Percentiles rank a stretch among this genome's conserved stretches.
Evolutionary conservation across 1,284 basidiomycete species (phyloP).

Genomic region (Violaceomyces palustris): DNA sequence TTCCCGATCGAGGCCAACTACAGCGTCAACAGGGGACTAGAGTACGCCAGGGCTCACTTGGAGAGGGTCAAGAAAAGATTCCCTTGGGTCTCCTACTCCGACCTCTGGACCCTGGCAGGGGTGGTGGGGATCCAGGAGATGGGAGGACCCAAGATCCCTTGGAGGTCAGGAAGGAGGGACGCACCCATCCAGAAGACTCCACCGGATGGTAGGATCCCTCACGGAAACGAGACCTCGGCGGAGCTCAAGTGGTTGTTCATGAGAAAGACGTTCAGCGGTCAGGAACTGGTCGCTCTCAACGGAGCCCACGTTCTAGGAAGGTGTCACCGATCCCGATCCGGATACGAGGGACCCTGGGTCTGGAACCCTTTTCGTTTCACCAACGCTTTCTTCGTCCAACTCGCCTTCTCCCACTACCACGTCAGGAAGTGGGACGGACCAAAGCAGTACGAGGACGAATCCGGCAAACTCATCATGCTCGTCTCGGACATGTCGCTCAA

Average conservation of each 20-base stretch:
- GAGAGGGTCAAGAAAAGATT: slow-evolving; percentile 71
- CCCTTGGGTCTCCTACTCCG: slow-evolving; percentile 51
- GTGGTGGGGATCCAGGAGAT: slow-evolving; percentile 65
- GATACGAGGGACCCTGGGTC: slow-evolving; percentile 50
- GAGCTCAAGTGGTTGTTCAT: slow-evolving; percentile 69
- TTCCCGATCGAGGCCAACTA: slow-evolving; percentile 60
- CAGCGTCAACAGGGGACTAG: slow-evolving; percentile 79
- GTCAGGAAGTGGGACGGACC: slow-evolving; percentile 75
- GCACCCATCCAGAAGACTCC: slow-evolving; percentile 57
- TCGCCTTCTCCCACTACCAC: slow-evolving; percentile 75
- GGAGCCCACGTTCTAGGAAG: slow-evolving; percentile 93
- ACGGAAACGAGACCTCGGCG: slow-evolving; percentile 74
- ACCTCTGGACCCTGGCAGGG: slow-evolving; percentile 55
- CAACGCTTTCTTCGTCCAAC: slow-evolving; percentile 83
- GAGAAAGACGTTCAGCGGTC: slow-evolving; percentile 70
- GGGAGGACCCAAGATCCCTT: slow-evolving; percentile 52
- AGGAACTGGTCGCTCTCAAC: slow-evolving; percentile 72
- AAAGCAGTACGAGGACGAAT: slow-evolving; percentile 89
- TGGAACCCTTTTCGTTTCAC: slow-evolving; percentile 68
- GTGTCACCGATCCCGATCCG: slow-evolving; percentile 65
- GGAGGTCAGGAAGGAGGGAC: slow-evolving; percentile 54
- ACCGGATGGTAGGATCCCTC: slow-evolving; percentile 90
- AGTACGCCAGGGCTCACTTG: slow-evolving; percentile 75
- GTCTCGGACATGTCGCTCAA: slow-evolving; percentile 45
- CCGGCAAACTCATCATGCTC: slow-evolving; percentile 84